Evolutionary conservation across 139 green algal genomes (phyloP).

Genomic region (Chlorella sp.): DNA sequence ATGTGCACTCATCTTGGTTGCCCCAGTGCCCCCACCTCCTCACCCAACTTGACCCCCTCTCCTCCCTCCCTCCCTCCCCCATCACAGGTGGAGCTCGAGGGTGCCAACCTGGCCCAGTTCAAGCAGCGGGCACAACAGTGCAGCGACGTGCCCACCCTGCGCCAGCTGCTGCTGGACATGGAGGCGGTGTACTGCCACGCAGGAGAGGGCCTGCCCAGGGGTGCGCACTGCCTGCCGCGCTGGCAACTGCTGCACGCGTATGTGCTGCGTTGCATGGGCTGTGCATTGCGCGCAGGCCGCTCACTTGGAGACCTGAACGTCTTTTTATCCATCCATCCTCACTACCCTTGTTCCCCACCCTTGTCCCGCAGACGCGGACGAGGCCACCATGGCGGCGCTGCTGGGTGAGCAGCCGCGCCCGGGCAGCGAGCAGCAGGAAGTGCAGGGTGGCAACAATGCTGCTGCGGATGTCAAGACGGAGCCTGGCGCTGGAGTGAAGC

Average conservation of each 20-base stretch:
- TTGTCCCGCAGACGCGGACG: slow-evolving; percentile 37
- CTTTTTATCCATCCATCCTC: too few relatives aligned
- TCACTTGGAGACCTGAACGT: too few relatives aligned
- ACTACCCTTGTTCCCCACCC: too few relatives aligned
- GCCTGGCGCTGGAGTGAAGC: background rate
- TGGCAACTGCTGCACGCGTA: too few relatives aligned
- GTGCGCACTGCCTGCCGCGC: background rate
- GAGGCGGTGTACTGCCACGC: slow-evolving; percentile 30
- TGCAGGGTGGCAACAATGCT: background rate
- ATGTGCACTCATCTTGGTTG: too few relatives aligned
- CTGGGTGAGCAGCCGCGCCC: slow-evolving; percentile 18
- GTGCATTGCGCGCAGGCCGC: too few relatives aligned
- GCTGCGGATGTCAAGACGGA: background rate
- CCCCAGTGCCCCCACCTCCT: background rate
- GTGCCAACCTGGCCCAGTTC: background rate
- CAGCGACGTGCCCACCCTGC: slow-evolving; percentile 24
- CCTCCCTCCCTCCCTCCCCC: background rate
- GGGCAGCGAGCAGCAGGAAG: slow-evolving; percentile 21
- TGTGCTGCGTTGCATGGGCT: too few relatives aligned
- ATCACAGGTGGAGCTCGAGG: background rate
- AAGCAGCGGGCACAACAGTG: background rate
- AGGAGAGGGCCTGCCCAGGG: slow-evolving; percentile 50
- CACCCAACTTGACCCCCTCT: too few relatives aligned
- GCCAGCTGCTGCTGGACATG: slow-evolving; percentile 39
- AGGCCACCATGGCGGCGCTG: slow-evolving; percentile 33